Evolutionary conservation across 2,329 filamentous ascomycete genomes (phyloP), one percentile per base, ranked within the genome.

Genomic region (Fusarium hainanense): DNA sequence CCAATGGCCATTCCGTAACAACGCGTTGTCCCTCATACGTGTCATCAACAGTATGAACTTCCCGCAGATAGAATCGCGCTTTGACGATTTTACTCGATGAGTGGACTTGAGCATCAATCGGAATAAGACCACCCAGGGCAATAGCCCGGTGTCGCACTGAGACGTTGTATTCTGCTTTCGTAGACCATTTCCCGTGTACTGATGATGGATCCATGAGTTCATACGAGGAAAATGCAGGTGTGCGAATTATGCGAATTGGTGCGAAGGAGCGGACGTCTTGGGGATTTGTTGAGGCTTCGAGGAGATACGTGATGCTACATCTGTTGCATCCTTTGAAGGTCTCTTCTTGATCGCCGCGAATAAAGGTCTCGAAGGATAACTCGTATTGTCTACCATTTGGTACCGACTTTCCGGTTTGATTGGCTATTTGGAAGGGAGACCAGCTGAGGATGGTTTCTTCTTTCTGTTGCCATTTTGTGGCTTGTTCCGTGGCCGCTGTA

Each of bases 1-100:
- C 40, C 3, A 64, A 5, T 2, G 61, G 59, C 61, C 61, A 64
- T 0, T 64, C 61, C 0, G 61, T 64, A 2, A 64, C 61, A 46
- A 50, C 18, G 2, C 61, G 44, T 0, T 64, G 58, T 10, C 59
- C 61, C 1, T 64, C 51, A 2, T 50, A 64, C 6, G n/a, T 9
- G 1, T 50, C 34, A 4, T 34, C 51, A 12, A 64, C 25, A 1
- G 27, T 37, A 3, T 64, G 61, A 6, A 21, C 30, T 11, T 64
- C 61, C 0, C 51, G 16, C 16, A 64, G 25, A 27, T 41, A 64
- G 1, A 64, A 58, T 0, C 51, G 23, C 0, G 59, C 59, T 7
- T 64, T 50, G 0, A 16, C 40, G 1, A 64, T n/a, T 7, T 30
- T 64, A 0, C 8, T 34, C 0, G 13, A 16, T 0, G 32, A 2